These are phyloP conservation scores for Intubia oerlemansii DNA, from an alignment of 2,329 filamentous ascomycete genomes.

Conservation along the genomic window DNA sequence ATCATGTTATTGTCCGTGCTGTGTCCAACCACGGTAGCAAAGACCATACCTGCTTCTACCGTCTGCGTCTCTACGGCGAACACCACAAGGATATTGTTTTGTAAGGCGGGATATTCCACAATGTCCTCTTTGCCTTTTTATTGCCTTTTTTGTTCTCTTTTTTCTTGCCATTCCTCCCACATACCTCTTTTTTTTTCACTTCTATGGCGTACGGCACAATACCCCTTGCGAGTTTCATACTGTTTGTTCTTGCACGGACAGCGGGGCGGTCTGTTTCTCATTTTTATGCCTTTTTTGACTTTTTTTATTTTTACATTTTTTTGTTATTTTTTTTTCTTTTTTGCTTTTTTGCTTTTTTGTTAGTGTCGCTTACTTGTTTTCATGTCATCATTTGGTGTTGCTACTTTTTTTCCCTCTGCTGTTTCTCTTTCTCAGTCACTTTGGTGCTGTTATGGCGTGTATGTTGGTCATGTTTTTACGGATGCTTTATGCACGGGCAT, in stretches of 20 bases:
- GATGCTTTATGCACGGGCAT: background rate
- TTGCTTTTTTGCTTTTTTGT: too few relatives aligned
- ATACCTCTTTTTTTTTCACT: too few relatives aligned
- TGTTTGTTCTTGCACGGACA: too few relatives aligned
- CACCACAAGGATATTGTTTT: conserved; percentile 4
- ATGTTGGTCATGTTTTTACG: background rate
- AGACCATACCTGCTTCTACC: conserved; percentile 44
- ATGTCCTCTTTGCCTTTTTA: background rate
- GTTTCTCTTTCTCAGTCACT: background rate
- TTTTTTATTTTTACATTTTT: too few relatives aligned
- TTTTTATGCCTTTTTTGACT: too few relatives aligned
- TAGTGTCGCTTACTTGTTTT: too few relatives aligned
- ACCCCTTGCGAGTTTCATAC: too few relatives aligned
- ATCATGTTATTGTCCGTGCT: conserved; percentile 31
- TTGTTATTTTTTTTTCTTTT: too few relatives aligned
- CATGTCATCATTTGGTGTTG: too few relatives aligned
- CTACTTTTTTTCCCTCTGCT: too few relatives aligned
- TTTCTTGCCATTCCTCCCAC: background rate
- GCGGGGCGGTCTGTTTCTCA: too few relatives aligned
- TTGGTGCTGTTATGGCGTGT: conserved; percentile 1
- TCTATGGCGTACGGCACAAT: too few relatives aligned
- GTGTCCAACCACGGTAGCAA: conserved; percentile 34
- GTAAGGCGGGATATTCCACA: background rate
- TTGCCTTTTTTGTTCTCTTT: background rate
- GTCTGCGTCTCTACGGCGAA: conserved; percentile 34